phyloP scores from a whole-genome alignment of 306 rosid species.

The Astragalus membranaceus region DNA sequence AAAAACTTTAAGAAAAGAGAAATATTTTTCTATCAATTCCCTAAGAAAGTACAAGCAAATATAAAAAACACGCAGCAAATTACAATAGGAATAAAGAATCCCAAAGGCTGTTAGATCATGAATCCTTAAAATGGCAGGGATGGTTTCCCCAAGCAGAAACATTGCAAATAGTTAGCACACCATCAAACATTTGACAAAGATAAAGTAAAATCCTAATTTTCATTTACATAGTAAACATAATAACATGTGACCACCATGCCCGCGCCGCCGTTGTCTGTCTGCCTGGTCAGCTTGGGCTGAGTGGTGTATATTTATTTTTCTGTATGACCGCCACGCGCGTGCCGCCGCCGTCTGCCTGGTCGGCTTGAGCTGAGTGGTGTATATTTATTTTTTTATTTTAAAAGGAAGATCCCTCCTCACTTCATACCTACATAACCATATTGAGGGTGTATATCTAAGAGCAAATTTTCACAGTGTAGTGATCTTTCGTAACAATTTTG shows the following conservation, averaged over 20 bases:
- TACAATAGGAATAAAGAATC: neutral
- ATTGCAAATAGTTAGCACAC: constrained; percentile 1
- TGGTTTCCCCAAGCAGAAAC: neutral
- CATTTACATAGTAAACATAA: neutral
- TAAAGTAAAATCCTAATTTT: neutral
- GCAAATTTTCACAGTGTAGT: too few relatives aligned
- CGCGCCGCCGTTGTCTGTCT: too few relatives aligned
- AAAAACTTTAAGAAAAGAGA: neutral
- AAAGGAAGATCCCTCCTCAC: too few relatives aligned
- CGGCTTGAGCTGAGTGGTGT: too few relatives aligned
- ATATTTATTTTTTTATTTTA: too few relatives aligned
- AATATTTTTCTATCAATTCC: neutral
- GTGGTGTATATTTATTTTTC: too few relatives aligned
- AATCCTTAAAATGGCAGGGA: neutral
- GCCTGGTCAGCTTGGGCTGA: too few relatives aligned
- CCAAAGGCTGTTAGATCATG: constrained; percentile 11
- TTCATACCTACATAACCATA: too few relatives aligned
- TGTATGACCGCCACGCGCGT: too few relatives aligned
- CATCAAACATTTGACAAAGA: constrained; percentile 8
- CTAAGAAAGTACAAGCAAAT: constrained; percentile 6
- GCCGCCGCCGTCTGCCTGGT: too few relatives aligned
- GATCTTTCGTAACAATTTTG: too few relatives aligned
- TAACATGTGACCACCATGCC: neutral
- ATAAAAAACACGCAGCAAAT: neutral
- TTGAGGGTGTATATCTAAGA: too few relatives aligned